Evolutionary conservation across 2,329 filamentous ascomycete genomes (phyloP), one percentile per base, ranked within the genome.

Genomic region (Pseudodiploospora longispora): DNA sequence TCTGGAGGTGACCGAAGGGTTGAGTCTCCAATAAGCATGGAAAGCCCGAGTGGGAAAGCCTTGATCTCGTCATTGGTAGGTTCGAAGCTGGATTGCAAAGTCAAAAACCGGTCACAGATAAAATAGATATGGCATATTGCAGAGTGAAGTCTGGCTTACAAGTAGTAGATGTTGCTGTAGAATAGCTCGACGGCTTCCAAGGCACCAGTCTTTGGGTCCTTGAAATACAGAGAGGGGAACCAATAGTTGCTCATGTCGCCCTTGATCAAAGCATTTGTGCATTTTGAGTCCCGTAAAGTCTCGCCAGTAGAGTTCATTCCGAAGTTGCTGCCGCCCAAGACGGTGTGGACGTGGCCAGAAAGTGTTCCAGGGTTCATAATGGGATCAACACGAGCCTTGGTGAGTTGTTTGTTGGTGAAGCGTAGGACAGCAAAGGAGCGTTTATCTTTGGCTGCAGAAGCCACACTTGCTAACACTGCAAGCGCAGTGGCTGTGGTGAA

Each of bases 91-190:
- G 10, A 9, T 9, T 34, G 42, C 19, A 19, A 19, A 19, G 8
- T 28, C n/a, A n/a, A 4, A 19, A 19, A 19, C 19, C 19, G 19
- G 19, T 19, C 19, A 19, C 19, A 19, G 19, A 19, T 19, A 19
- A 19, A 19, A 19, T 3, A 19, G 19, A 19, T 19, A 19, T 19
- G 19, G 19, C 19, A 19, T 19, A 19, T 19, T 19, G 19, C 19
- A 19, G 19, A 27, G 31, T 9, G 27, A n/a, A n/a, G 31, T 6
- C 8, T 30, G 8, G 30, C 71, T 61, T 58, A 78, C 75, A 84
- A 82, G 67, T 91, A 90, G 70, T 93, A 93, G 49, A 77, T 76
- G 57, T 82, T 82, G 76, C 83, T 81, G 59, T 87, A 87, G 56
- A 83, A 81, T 49, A 85, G 66, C 37, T 80, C 71, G 12, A 89